phyloP scores from a whole-genome alignment of 345 rosid genomes.

The Eucalyptus erythrocorys region DNA sequence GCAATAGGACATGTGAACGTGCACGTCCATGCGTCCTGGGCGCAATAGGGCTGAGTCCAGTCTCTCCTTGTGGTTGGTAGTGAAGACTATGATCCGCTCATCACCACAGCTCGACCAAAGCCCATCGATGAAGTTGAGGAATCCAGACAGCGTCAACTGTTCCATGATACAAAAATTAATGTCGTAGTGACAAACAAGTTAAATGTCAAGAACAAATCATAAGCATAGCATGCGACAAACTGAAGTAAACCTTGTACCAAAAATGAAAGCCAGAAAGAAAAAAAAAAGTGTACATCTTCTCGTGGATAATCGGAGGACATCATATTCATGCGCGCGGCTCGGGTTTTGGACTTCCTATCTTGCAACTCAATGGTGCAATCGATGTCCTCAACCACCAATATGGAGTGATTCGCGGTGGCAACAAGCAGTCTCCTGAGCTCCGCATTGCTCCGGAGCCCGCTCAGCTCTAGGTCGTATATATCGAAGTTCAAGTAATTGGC shows the following conservation, averaged over 20 bases:
- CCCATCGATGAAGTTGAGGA: conserved; percentile 80
- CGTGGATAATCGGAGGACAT: not conserved
- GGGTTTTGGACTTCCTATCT: not conserved
- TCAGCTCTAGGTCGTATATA: conserved; percentile 3
- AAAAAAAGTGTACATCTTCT: not conserved
- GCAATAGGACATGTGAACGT: conserved; percentile 72
- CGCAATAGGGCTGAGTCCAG: conserved; percentile 63
- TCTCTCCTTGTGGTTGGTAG: conserved; percentile 62
- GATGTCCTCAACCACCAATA: conserved; percentile 5
- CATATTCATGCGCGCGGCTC: not conserved
- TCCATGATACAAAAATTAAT: not conserved
- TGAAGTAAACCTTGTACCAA: not conserved
- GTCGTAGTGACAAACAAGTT: not conserved
- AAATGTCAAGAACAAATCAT: not conserved
- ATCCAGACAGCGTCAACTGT: conserved; percentile 33
- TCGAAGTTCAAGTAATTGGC: conserved; percentile 7
- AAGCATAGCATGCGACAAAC: not conserved
- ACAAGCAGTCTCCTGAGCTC: not conserved
- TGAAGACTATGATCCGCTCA: conserved; percentile 68
- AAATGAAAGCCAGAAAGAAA: not conserved
- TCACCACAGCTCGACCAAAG: conserved; percentile 75
- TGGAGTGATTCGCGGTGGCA: not conserved
- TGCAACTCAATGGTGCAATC: not conserved
- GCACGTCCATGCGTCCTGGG: conserved; percentile 89
- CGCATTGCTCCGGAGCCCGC: not conserved